Percentiles rank a stretch among this genome's conserved stretches.
Evolutionary conservation across 148 eudicot genomes (phyloP).

Genomic region (Dysphania ambrosioides): DNA sequence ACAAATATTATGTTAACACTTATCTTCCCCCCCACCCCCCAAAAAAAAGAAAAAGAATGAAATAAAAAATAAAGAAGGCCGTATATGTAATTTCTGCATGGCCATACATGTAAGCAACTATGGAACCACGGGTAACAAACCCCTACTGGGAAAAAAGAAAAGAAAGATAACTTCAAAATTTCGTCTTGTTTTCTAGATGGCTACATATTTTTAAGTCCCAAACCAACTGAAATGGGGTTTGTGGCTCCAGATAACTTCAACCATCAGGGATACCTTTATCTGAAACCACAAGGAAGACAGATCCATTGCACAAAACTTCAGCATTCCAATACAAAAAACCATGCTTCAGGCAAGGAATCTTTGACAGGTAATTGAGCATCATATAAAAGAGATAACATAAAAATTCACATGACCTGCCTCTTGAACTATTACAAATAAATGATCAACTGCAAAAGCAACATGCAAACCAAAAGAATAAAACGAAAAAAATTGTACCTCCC

Average conservation of each 20-base stretch:
- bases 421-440: not conserved
- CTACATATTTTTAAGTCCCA: not conserved
- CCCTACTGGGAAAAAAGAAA: not conserved
- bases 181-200: not conserved
- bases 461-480: not conserved
- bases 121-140: not conserved
- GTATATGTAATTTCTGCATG: not conserved
- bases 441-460: not conserved
- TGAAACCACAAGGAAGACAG: not conserved
- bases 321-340: no score
- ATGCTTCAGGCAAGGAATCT: not conserved
- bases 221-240: not conserved
- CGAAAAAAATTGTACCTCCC: slow-evolving; percentile 50
- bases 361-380: not conserved
- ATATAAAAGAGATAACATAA: not conserved
- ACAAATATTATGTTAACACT: not conserved
- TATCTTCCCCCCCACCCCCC: not conserved
- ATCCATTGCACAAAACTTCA: not conserved
- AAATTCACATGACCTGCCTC: not conserved
- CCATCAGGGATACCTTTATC: not conserved
- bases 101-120: not conserved
- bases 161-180: not conserved
- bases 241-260: not conserved
- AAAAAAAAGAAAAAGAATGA: no score
- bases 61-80: not conserved